Percentiles rank a stretch among this genome's conserved stretches.
Conservation (phyloP, 306 rosid species). For the Vigna hirtella region DNA sequence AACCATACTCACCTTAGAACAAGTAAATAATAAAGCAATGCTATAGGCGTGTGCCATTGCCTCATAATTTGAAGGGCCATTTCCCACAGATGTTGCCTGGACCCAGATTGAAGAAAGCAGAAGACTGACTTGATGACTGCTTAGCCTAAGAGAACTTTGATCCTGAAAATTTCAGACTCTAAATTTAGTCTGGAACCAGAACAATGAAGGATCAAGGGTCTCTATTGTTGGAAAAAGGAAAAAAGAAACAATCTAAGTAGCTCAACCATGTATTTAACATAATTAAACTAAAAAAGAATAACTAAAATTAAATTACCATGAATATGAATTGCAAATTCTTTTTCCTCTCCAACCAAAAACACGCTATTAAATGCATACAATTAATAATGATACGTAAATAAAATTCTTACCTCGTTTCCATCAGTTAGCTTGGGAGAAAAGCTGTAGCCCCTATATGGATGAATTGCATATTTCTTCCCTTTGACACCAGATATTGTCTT, state of each 20-base stretch:
- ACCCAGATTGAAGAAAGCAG: constrained; percentile 96
- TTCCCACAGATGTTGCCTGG: constrained; percentile 87
- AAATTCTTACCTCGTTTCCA: constrained; percentile 62
- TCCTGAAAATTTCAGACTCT: constrained; percentile 62
- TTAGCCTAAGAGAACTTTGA: constrained; percentile 80
- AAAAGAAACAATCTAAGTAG: constrained; percentile 19
- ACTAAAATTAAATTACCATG: constrained; percentile 25
- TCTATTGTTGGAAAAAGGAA: background rate
- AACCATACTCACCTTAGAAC: constrained; percentile 72
- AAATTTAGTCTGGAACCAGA: constrained; percentile 41
- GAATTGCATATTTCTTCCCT: constrained; percentile 46
- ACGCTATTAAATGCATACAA: constrained; percentile 23
- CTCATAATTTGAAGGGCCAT: constrained; percentile 84
- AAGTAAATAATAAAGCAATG: constrained; percentile 76
- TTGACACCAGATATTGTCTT: constrained; percentile 44
- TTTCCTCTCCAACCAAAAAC: background rate
- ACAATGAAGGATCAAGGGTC: constrained; percentile 20
- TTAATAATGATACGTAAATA: constrained; percentile 32
- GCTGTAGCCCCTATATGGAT: constrained; percentile 46
- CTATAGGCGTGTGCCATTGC: constrained; percentile 94
- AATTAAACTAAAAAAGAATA: constrained; percentile 34
- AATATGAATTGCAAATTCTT: constrained; percentile 17
- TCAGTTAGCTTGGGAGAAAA: constrained; percentile 55
- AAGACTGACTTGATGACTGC: constrained; percentile 94
- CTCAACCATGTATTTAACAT: background rate